Percentiles rank a stretch among this genome's conserved stretches.
These are phyloP conservation scores for Pneumocystis sp. DNA, from an alignment of 1,139 yeast genomes.

Conservation along the genomic window DNA sequence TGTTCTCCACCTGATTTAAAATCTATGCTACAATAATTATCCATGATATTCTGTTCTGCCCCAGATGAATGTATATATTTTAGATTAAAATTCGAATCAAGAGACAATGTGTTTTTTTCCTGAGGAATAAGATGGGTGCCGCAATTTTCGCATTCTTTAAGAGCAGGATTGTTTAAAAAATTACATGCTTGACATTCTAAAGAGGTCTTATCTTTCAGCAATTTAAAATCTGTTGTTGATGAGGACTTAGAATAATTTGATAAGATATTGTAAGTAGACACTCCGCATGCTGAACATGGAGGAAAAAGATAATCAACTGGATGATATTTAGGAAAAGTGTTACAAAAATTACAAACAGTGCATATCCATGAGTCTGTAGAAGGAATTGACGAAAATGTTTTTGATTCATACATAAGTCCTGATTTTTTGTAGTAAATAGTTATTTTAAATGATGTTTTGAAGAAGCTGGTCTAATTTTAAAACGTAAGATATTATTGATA, in stretches of 20 bases:
- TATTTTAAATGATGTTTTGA: slow-evolving; percentile 68
- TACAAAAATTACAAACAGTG: slow-evolving; percentile 64
- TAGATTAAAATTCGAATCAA: slow-evolving; percentile 15
- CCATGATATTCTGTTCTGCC: slow-evolving; percentile 14
- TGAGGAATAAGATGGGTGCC: slow-evolving; percentile 41
- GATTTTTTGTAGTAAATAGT: slow-evolving; percentile 22
- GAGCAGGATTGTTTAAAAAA: slow-evolving; percentile 66
- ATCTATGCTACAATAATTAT: slow-evolving; percentile 13
- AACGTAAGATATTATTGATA: neutral
- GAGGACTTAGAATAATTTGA: neutral
- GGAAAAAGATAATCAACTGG: slow-evolving; percentile 32
- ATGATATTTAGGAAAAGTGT: slow-evolving; percentile 31
- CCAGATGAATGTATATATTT: slow-evolving; percentile 12
- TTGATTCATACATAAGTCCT: neutral
- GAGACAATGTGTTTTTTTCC: slow-evolving; percentile 20
- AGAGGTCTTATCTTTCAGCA: slow-evolving; percentile 17
- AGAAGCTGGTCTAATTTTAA: slow-evolving; percentile 33
- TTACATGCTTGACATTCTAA: slow-evolving; percentile 68
- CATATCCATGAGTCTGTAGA: slow-evolving; percentile 28
- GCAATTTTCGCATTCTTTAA: slow-evolving; percentile 74
- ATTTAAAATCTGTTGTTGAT: neutral
- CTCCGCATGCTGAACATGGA: slow-evolving; percentile 30
- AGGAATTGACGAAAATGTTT: neutral
- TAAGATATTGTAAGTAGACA: neutral
- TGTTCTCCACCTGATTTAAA: neutral